Conservation (phyloP, 331 rosid genomes). For the Spiraea crenata region DNA sequence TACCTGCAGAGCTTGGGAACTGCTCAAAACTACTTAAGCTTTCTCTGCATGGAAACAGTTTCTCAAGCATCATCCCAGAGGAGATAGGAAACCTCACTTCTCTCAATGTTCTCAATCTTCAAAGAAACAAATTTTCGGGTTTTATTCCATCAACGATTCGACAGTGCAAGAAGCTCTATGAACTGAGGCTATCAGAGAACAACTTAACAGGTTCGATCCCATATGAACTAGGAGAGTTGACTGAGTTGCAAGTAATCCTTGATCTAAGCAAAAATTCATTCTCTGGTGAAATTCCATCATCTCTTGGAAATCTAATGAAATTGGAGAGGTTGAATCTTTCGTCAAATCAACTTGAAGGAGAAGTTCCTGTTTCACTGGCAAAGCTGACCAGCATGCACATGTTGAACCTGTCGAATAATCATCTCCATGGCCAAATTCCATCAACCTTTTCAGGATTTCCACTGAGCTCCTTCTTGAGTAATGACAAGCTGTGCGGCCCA, state of each 20-base stretch:
- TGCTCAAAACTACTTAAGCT: slow-evolving; percentile 52
- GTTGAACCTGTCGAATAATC: slow-evolving; percentile 78
- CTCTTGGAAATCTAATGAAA: slow-evolving; percentile 76
- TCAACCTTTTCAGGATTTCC: slow-evolving; percentile 65
- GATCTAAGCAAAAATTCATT: slow-evolving; percentile 72
- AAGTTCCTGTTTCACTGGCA: slow-evolving; percentile 62
- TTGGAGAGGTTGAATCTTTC: slow-evolving; percentile 83
- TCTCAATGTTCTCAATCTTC: slow-evolving; percentile 65
- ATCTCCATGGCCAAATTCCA: slow-evolving; percentile 72
- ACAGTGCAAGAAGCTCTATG: slow-evolving; percentile 70
- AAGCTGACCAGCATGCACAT: slow-evolving; percentile 79
- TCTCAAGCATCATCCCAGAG: slow-evolving; percentile 43
- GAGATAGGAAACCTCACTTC: slow-evolving; percentile 57
- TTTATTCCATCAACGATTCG: slow-evolving; percentile 43
- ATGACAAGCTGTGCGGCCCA: slow-evolving; percentile 59
- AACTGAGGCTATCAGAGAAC: slow-evolving; percentile 85
- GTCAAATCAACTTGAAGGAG: slow-evolving; percentile 67
- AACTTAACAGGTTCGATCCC: slow-evolving; percentile 60
- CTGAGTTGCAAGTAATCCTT: slow-evolving; percentile 76
- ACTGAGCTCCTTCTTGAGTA: slow-evolving; percentile 68
- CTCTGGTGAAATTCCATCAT: slow-evolving; percentile 69
- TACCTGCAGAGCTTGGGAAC: slow-evolving; percentile 45
- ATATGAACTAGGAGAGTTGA: slow-evolving; percentile 59
- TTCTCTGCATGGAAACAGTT: slow-evolving; percentile 39
- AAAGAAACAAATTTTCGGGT: slow-evolving; percentile 43